Base-by-base conservation (phyloP, 192 early-diverging fungal species). In the Rhizophagus prolifer region DNA sequence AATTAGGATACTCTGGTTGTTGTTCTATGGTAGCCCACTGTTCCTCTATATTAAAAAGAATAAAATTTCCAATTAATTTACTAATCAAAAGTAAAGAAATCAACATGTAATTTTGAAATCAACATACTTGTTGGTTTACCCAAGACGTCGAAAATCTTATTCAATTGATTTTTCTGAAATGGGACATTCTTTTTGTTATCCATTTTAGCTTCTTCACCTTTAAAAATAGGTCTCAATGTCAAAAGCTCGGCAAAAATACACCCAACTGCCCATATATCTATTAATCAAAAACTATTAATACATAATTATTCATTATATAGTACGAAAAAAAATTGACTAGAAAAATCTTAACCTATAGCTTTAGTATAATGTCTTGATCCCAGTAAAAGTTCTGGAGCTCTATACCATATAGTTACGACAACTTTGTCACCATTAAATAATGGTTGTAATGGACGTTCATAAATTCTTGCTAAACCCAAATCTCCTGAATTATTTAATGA, bases 161-260 rank as follows among this genome's bases (percentile, higher is more conserved):
- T 85, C 21, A 98, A 79, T 77, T 99, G 97, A 74, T 93, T 88
- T 72, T 88, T 87, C 78, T 99, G 93, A 75, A 94, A 94, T 9
- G 93, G 93, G 2, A 94, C 89, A 54, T 87, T 88, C 80, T 94
- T 94, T 67, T 93, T 93, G 62, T 81, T 88, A 78, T 94, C 92
- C 81, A 93, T 92, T 77, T 94, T 93, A 16, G 88, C 95, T 72
- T 91, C 91, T 92, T 74, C 84, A 64, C 95, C 97, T 58, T 90
- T 91, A 16, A 96, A 79, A 34, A 97, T 76, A 21, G 97, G 95
- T 77, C 92, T 87, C 41, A 92, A 92, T 65, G 91, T 91, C 10
- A 96, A 85, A 54, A 99, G 80, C 79, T 99, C 97, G 16, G 90
- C 97, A 89, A 99, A 96, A 36, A 99, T 99, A 79, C 97, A 99